Evolutionary conservation across 2,329 filamentous ascomycete genomes (phyloP), one percentile per base, ranked within the genome.

Genomic region (Neospermospora avenae): DNA sequence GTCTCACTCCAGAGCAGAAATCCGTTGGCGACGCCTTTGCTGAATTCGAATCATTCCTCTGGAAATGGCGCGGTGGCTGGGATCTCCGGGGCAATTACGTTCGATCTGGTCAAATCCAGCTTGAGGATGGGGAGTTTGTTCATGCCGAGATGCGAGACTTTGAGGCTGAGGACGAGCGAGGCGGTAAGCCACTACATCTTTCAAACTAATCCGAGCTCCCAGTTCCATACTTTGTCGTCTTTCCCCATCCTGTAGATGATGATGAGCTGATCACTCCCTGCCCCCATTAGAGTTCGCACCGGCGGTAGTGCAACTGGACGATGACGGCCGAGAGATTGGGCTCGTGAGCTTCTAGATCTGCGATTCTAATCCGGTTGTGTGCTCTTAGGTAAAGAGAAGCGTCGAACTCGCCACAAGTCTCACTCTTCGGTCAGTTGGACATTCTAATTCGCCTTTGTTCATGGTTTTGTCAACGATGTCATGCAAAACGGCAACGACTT

Each of bases 61-160:
- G 74, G 75, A 74, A 73, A 49, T 74, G 74, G 51, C 53, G 48
- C n/a, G 46, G 48, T n/a, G 82, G 78, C 3, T 87, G 84, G 84
- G 81, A 86, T 57, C 70, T 87, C 13, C 70, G 77, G 16, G 78
- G 74, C 7, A 76, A 81, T 59, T 82, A 81, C 63, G 68, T 82
- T 5, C 75, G 79, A 3, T 74, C 74, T 20, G 81, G 81, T 1
- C 77, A 74, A 56, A 70, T 80, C 25, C 81, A 78, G 73, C 74
- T 82, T 52, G 81, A 84, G 61, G 81, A 83, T 65, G 79, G 81
- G 13, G 62, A 65, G 18, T 62, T 79, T 62, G 75, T 82, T 0
- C 76, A 80, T 55, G 69, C 77, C 2, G 78, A 80, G 67, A 70
- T 81, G 55, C 73, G 74, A 2, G 81, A 84, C 48, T 75, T 83